Evolutionary conservation across 129 eudicot genomes (phyloP), one percentile per base, ranked within the genome.

Genomic region (Chrysanthemum seticuspe): DNA sequence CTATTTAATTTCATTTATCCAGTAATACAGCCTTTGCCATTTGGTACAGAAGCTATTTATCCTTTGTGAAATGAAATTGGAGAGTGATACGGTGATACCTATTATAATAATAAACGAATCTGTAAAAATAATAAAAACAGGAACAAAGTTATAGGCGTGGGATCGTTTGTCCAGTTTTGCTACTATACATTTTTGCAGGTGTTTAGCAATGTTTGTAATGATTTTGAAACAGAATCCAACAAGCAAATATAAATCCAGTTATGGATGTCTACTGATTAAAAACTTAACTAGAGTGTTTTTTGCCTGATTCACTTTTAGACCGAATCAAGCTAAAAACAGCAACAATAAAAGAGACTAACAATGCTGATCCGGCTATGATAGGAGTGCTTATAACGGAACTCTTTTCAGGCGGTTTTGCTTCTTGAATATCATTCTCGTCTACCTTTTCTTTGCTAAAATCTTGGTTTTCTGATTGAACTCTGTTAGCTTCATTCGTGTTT

Each of bases 351-450:
- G 97, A 82, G 7, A 86, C 71, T 10, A 91, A 70, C 50, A 91
- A 60, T 0, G 96, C 76, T 12, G 97, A 91, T 81, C 97, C 95
- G 9, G 88, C 96, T 60, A 91, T 71, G 13, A 86, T 40, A 5
- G 97, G 90, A 2, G 76, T 70, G 50, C 82, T 87, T 4, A 79
- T 52, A 45, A 49, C 51, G 11, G 62, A 61, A 58, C 63, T 83
- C 77, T 68, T 78, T 58, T 34, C 67, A 54, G 55, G 29, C 13
- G 82, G 54, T n/a, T 65, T 73, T 66, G 54, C 27, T 60, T 64
- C 71, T 68, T 57, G 48, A 10, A 66, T 29, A 51, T 52, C 56
- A 60, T 60, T 56, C 69, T 68, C 15, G 9, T 53, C 45, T 44
- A 59, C 47, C 10, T 27, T 61, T 49, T 34, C 55, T 14, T 34